These are phyloP conservation scores for Podaxis mareebaensis DNA, from an alignment of 768 basidiomycete genomes.

Conservation along the genomic window DNA sequence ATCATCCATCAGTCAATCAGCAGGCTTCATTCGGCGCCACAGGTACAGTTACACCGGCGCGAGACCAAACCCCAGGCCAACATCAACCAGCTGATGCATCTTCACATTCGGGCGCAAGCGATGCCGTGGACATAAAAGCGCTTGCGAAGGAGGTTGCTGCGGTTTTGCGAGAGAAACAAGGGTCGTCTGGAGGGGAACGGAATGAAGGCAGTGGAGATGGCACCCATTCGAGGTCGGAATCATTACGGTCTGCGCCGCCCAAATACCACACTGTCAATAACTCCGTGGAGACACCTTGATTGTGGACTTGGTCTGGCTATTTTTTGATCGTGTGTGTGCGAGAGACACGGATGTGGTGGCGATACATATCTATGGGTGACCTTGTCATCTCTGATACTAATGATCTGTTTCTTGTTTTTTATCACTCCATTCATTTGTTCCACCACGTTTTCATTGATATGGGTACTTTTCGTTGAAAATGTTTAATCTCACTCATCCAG, in stretches of 20 bases:
- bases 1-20: slow-evolving; percentile 4
- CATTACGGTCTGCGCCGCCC: background rate
- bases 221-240: background rate
- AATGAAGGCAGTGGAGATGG: background rate
- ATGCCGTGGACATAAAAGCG: slow-evolving; percentile 18
- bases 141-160: slow-evolving; percentile 23
- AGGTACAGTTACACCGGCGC: background rate
- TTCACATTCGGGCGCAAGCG: background rate
- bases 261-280: slow-evolving; percentile 10
- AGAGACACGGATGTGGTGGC: background rate
- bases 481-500: background rate
- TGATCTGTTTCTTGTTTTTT: background rate
- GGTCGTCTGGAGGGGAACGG: background rate
- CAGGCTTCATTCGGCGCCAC: background rate
- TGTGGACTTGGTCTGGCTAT: background rate
- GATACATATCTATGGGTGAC: background rate
- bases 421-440: background rate
- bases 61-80: background rate
- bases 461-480: background rate
- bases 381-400: background rate
- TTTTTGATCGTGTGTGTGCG: slow-evolving; percentile 5
- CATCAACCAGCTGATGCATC: background rate
- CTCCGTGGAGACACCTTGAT: background rate
- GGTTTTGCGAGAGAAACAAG: slow-evolving; percentile 10
- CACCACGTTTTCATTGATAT: background rate